A percentile compares a stretch with the other conserved stretches of the same genome.
phyloP scores from a whole-genome alignment of 2,329 filamentous ascomycete genomes.

The Penicillium decumbens region DNA sequence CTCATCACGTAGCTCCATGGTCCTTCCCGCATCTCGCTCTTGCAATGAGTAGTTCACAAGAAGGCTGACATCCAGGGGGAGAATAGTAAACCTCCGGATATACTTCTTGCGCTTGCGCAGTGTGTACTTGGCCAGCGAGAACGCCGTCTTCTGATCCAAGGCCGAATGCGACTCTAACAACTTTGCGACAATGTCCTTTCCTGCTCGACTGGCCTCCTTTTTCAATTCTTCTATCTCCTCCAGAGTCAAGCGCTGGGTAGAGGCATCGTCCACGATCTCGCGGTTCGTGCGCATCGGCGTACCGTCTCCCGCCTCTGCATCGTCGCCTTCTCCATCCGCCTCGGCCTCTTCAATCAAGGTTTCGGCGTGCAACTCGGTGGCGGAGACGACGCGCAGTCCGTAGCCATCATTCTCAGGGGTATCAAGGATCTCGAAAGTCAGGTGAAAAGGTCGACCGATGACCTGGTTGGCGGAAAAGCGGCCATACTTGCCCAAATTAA shows the following conservation, averaged over 20 bases:
- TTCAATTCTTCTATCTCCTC: conserved; percentile 69
- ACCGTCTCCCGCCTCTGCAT: conserved; percentile 31
- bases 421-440: conserved; percentile 86
- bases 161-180: conserved; percentile 83
- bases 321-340: conserved; percentile 36
- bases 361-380: conserved; percentile 78
- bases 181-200: conserved; percentile 87
- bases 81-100: conserved; percentile 75
- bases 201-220: conserved; percentile 68
- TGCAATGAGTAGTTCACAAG: conserved; percentile 72
- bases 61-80: conserved; percentile 74
- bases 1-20: conserved; percentile 84
- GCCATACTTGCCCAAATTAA: conserved; percentile 90
- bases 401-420: conserved; percentile 60
- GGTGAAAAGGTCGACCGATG: conserved; percentile 82
- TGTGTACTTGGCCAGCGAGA: conserved; percentile 93
- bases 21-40: conserved; percentile 73
- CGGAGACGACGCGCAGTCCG: conserved; percentile 68
- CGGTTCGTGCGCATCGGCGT: conserved; percentile 59
- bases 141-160: conserved; percentile 89
- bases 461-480: conserved; percentile 84
- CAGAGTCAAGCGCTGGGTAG: conserved; percentile 69
- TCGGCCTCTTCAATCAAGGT: conserved; percentile 53
- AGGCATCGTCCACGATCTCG: conserved; percentile 58
- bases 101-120: conserved; percentile 92